Evolutionary conservation across 2,329 filamentous ascomycete species (phyloP).

Genomic region (Epichloe aotearoae): DNA sequence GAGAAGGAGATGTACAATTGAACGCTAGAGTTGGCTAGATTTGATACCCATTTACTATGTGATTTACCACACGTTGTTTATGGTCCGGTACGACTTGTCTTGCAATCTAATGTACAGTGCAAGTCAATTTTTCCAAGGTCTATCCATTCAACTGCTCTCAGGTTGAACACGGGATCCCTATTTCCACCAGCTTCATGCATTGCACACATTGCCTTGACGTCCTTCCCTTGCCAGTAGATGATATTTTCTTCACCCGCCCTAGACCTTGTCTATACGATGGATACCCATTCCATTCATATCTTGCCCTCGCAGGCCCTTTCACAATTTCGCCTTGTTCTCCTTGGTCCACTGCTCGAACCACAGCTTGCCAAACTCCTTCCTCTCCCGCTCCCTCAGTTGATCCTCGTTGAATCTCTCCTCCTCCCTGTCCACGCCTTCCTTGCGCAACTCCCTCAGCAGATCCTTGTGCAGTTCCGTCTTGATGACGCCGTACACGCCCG

Average conservation of each 20-base stretch:
- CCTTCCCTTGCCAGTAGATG: too few relatives aligned
- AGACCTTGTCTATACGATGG: too few relatives aligned
- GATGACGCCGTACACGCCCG: constrained; percentile 54
- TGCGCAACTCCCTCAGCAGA: constrained; percentile 44
- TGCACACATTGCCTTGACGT: too few relatives aligned
- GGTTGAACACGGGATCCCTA: too few relatives aligned
- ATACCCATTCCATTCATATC: neutral
- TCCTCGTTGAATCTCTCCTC: constrained; percentile 34
- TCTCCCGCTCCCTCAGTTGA: constrained; percentile 25
- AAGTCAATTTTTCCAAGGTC: neutral
- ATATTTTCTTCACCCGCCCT: too few relatives aligned
- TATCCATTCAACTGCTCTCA: too few relatives aligned
- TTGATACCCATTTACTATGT: constrained; percentile 10
- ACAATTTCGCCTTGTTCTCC: constrained; percentile 27
- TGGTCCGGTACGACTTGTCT: neutral
- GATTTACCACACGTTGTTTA: constrained; percentile 4
- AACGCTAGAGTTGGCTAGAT: constrained; percentile 9
- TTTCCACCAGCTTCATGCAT: too few relatives aligned
- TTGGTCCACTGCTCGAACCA: constrained; percentile 37
- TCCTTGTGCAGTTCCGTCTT: constrained; percentile 68
- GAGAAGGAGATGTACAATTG: neutral
- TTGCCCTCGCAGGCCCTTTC: neutral
- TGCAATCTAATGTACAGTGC: neutral
- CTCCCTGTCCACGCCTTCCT: constrained; percentile 33
- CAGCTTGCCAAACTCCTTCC: constrained; percentile 29